Percentiles rank a stretch among this genome's conserved stretches.
These are phyloP conservation scores for Cyclotella sp. DNA, from an alignment of 108 stramenopile species.

Conservation along the genomic window DNA sequence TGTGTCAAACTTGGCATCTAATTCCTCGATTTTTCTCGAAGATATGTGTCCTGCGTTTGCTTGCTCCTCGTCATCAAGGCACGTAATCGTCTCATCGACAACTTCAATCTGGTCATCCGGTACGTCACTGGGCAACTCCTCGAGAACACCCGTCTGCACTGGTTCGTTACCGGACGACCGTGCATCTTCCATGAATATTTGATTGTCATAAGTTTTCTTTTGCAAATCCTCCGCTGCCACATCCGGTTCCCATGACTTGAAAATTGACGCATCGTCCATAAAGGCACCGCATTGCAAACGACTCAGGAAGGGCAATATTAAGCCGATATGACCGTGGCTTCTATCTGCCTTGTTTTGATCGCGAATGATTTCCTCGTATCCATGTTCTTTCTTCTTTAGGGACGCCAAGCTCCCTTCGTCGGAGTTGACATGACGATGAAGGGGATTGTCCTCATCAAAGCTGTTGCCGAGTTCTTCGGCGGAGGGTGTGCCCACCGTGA, in stretches of 20 bases:
- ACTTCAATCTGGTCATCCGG: slow-evolving; percentile 4
- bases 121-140: background rate
- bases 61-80: too few species aligned
- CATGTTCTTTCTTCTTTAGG: slow-evolving; percentile 15
- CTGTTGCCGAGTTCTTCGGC: slow-evolving; percentile 1
- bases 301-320: slow-evolving; percentile 42
- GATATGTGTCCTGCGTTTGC: too few species aligned
- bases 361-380: background rate
- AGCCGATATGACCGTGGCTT: slow-evolving; percentile 33
- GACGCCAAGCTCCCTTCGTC: slow-evolving; percentile 29
- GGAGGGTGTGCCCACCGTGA: slow-evolving; percentile 10
- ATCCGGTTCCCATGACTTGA: background rate
- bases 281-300: slow-evolving; percentile 21
- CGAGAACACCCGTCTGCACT: background rate
- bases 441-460: background rate
- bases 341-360: slow-evolving; percentile 28
- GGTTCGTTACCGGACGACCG: background rate
- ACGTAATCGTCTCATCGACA: background rate
- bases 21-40: too few species aligned
- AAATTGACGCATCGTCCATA: background rate
- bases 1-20: too few species aligned
- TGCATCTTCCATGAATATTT: background rate
- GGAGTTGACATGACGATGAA: slow-evolving; percentile 10
- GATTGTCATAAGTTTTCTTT: background rate
- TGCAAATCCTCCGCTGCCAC: background rate